Conservation (phyloP, 1,284 basidiomycete genomes). For the Fomitiporia mediterranea region DNA sequence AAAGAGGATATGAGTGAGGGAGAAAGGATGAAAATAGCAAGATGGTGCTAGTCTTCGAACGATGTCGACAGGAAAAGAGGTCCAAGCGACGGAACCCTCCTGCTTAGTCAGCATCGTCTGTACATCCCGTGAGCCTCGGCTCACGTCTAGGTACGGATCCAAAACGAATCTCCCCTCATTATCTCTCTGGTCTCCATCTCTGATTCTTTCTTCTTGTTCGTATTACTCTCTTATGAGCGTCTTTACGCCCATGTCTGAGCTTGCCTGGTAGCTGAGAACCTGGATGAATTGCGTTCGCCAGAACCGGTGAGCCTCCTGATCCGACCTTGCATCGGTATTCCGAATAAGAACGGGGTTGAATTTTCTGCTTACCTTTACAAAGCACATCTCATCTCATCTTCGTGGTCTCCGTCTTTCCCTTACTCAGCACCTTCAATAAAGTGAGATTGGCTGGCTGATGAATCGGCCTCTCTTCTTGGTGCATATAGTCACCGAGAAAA, state of each 20-base stretch:
- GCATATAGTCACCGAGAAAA: too few species aligned
- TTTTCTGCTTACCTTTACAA: too few species aligned
- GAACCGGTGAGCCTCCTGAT: not conserved
- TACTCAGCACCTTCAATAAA: too few species aligned
- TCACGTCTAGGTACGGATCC: not conserved
- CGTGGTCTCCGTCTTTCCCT: too few species aligned
- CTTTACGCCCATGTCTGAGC: too few species aligned
- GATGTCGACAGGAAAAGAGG: not conserved
- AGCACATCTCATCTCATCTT: too few species aligned
- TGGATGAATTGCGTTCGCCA: not conserved
- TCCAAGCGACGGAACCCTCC: not conserved
- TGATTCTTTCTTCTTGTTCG: not conserved
- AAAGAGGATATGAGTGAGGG: not conserved
- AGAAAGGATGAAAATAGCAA: constrained; percentile 3
- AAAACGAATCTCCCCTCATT: too few species aligned
- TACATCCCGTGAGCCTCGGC: not conserved
- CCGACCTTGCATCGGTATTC: not conserved
- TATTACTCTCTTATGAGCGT: too few species aligned
- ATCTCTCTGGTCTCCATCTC: not conserved
- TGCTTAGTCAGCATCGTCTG: not conserved
- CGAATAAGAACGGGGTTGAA: not conserved
- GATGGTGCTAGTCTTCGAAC: not conserved
- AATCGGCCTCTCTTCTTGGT: too few species aligned
- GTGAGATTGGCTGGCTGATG: too few species aligned
- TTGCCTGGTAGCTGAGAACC: not conserved